phyloP scores from a whole-genome alignment of 257 asterid genomes.

The Agastache rugosa region DNA sequence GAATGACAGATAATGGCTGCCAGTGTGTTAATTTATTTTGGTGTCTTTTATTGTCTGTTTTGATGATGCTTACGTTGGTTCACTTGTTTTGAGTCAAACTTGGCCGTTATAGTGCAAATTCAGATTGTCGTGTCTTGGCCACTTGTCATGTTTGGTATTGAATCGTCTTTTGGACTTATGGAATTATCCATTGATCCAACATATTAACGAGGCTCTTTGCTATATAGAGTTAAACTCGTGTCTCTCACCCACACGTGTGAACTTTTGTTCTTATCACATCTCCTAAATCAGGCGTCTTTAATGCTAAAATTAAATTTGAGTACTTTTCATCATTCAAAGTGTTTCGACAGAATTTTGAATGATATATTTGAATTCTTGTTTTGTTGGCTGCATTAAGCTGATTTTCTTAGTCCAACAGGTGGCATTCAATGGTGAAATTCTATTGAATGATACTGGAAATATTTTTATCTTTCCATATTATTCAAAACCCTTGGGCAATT shows the following conservation, averaged over 20 bases:
- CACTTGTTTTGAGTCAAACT: slow-evolving; percentile 12
- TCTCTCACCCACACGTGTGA: not conserved
- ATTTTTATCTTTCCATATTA: slow-evolving; percentile 1
- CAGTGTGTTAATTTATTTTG: slow-evolving; percentile 5
- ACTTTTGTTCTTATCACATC: slow-evolving; percentile 10
- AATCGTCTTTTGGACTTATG: not conserved
- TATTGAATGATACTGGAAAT: not conserved
- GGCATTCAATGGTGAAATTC: slow-evolving; percentile 15
- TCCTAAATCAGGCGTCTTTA: not conserved
- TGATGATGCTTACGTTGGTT: slow-evolving; percentile 16
- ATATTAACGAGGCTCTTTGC: not conserved
- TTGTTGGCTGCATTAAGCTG: slow-evolving; percentile 20
- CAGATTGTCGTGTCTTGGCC: slow-evolving; percentile 23
- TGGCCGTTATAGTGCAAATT: not conserved
- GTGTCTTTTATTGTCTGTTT: not conserved
- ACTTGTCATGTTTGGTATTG: not conserved
- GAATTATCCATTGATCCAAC: not conserved
- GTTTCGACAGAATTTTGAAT: not conserved
- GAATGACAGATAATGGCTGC: slow-evolving; percentile 27
- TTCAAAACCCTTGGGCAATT: not conserved
- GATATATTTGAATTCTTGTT: slow-evolving; percentile 1
- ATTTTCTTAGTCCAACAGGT: slow-evolving; percentile 18
- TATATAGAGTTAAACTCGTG: not conserved
- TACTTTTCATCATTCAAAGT: slow-evolving; percentile 7
- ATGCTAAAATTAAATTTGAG: slow-evolving; percentile 7